A percentile compares a stretch with the other conserved stretches of the same genome.
These are phyloP conservation scores for Passiflora organensis DNA, from an alignment of 345 rosid genomes.

Conservation along the genomic window DNA sequence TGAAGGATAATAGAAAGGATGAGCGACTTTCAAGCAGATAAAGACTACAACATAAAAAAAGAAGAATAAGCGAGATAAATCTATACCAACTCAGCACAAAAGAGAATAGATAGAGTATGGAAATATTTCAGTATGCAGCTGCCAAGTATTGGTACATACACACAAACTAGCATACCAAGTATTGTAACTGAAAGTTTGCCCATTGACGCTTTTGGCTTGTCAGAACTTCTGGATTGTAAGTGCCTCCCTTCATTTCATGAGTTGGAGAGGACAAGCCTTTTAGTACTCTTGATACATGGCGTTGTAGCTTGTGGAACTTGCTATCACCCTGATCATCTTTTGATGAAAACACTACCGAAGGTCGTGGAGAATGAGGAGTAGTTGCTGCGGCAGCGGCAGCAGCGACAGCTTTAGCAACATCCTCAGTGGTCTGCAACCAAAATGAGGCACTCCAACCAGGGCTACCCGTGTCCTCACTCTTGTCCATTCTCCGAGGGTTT, in stretches of 20 bases:
- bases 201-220: slow-evolving; percentile 96
- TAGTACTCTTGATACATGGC: slow-evolving; percentile 56
- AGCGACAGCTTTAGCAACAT: slow-evolving; percentile 74
- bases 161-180: slow-evolving; percentile 51
- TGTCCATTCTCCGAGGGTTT: slow-evolving; percentile 47
- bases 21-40: too few relatives aligned
- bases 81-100: not conserved
- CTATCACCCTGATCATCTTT: slow-evolving; percentile 58
- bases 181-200: slow-evolving; percentile 77
- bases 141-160: not conserved
- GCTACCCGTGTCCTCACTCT: slow-evolving; percentile 59
- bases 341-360: slow-evolving; percentile 74
- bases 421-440: slow-evolving; percentile 65
- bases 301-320: slow-evolving; percentile 68
- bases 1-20: too few relatives aligned
- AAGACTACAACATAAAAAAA: too few relatives aligned
- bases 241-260: slow-evolving; percentile 41
- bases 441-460: slow-evolving; percentile 82
- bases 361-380: slow-evolving; percentile 64
- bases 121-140: not conserved
- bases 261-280: slow-evolving; percentile 62
- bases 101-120: slow-evolving; percentile 2
- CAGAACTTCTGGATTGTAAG: slow-evolving; percentile 88
- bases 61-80: too few relatives aligned
- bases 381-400: slow-evolving; percentile 75